Evolutionary conservation across 2,329 filamentous ascomycete species (phyloP).

Genomic region (Colletotrichum liriopes): DNA sequence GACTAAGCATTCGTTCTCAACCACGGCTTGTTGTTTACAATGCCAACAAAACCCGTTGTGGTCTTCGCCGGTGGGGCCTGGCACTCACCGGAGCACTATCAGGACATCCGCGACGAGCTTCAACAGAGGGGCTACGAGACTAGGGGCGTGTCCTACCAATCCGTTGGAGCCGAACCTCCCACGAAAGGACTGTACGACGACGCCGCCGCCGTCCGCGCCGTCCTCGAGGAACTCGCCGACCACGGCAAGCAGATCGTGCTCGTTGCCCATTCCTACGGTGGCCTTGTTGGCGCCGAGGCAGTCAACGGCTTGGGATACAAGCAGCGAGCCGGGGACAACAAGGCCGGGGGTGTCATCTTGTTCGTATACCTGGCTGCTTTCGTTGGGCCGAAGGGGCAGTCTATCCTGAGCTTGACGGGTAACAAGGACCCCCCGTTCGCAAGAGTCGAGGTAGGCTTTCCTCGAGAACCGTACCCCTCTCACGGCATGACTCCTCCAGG

Average conservation of each 20-base stretch:
- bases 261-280: conserved; percentile 60
- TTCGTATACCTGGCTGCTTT: conserved; percentile 55
- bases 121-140: conserved; percentile 51
- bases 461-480: background rate
- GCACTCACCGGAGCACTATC: conserved; percentile 51
- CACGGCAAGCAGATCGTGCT: conserved; percentile 59
- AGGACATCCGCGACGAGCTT: conserved; percentile 50
- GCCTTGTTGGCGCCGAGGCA: conserved; percentile 56
- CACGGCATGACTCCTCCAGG: too few relatives aligned
- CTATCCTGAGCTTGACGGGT: conserved; percentile 45
- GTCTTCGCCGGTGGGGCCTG: conserved; percentile 59
- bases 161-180: conserved; percentile 51
- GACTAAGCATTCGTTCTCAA: background rate
- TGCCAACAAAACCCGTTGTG: conserved; percentile 46
- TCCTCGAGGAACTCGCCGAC: conserved; percentile 49
- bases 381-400: conserved; percentile 47
- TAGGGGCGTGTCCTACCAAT: conserved; percentile 49
- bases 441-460: conserved; percentile 44
- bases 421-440: conserved; percentile 46
- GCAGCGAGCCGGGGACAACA: conserved; percentile 49
- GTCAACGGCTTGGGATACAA: conserved; percentile 53
- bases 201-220: conserved; percentile 48
- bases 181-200: conserved; percentile 51
- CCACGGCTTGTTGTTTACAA: conserved; percentile 7
- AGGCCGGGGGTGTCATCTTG: conserved; percentile 56